Evolutionary conservation across 1,139 yeast genomes (phyloP).

Genomic region (Debaryomycetaceae sp.): DNA sequence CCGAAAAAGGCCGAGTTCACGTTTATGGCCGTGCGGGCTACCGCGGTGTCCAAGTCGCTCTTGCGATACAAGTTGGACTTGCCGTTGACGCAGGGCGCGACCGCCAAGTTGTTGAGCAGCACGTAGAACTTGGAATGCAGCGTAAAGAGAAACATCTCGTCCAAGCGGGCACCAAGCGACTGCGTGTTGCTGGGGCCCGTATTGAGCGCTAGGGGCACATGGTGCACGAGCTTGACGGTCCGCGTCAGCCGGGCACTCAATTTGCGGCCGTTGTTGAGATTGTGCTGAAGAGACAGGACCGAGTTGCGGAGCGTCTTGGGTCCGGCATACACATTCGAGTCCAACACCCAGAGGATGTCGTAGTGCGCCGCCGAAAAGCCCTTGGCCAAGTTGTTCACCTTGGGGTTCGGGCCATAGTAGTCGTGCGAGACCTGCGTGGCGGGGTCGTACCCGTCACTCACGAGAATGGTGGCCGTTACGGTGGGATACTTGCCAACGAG

Average conservation of each 20-base stretch:
- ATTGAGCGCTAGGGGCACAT: conserved; percentile 59
- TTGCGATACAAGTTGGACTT: conserved; percentile 72
- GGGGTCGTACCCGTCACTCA: conserved; percentile 27
- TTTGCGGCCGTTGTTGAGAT: conserved; percentile 37
- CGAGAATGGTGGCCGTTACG: conserved; percentile 47
- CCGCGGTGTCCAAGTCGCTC: conserved; percentile 59
- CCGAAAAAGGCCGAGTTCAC: conserved; percentile 18
- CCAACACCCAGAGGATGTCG: conserved; percentile 82
- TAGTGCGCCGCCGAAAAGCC: conserved; percentile 59
- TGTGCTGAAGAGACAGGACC: conserved; percentile 37
- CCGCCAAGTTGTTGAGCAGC: conserved; percentile 60
- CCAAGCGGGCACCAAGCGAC: conserved; percentile 27
- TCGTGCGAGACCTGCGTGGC: conserved; percentile 17
- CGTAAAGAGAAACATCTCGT: conserved; percentile 77
- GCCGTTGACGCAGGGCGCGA: conserved; percentile 93
- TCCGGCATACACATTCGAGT: conserved; percentile 75
- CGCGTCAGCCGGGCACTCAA: conserved; percentile 11
- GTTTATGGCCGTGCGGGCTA: conserved; percentile 10
- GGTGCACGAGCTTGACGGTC: conserved; percentile 66
- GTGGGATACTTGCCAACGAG: conserved; percentile 46
- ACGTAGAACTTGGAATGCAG: conserved; percentile 81
- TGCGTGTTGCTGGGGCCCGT: conserved; percentile 7
- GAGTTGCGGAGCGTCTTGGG: conserved; percentile 60
- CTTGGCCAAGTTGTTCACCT: conserved; percentile 73
- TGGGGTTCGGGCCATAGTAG: conserved; percentile 79